phyloP scores from a whole-genome alignment of 2,329 filamentous ascomycete genomes.

The Colletotrichum filicis region DNA sequence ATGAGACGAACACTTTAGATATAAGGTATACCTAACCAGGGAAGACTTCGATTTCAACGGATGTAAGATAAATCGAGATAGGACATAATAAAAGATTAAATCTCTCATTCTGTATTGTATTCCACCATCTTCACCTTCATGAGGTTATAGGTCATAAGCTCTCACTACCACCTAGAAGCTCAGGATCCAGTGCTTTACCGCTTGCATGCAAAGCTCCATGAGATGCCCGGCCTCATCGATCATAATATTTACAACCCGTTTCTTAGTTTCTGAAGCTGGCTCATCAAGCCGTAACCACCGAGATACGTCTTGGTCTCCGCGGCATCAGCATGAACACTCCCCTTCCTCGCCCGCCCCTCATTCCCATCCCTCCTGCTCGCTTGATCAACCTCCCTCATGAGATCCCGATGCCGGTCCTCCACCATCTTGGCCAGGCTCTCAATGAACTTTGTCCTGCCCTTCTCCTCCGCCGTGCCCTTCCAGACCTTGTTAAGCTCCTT shows the following conservation, averaged over 20 bases:
- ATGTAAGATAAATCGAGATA: not conserved
- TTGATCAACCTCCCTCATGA: slow-evolving; percentile 64
- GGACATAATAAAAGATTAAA: not conserved
- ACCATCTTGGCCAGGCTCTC: slow-evolving; percentile 84
- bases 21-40: not conserved
- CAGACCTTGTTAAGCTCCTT: slow-evolving; percentile 83
- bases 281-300: slow-evolving; percentile 70
- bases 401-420: slow-evolving; percentile 74
- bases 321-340: slow-evolving; percentile 42
- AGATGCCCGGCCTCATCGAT: not conserved
- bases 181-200: not conserved
- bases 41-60: too few species aligned
- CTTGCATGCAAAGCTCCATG: not conserved
- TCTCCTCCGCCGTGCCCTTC: slow-evolving; percentile 97
- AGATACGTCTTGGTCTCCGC: slow-evolving; percentile 55
- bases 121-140: not conserved
- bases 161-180: not conserved
- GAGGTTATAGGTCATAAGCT: not conserved
- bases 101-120: not conserved
- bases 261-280: slow-evolving; percentile 70
- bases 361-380: slow-evolving; percentile 48
- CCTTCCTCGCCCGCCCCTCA: slow-evolving; percentile 48
- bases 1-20: not conserved
- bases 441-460: slow-evolving; percentile 82
- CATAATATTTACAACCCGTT: slow-evolving; percentile 55